phyloP scores from a whole-genome alignment of 129 eudicot genomes.

The Helichrysum umbraculigerum region DNA sequence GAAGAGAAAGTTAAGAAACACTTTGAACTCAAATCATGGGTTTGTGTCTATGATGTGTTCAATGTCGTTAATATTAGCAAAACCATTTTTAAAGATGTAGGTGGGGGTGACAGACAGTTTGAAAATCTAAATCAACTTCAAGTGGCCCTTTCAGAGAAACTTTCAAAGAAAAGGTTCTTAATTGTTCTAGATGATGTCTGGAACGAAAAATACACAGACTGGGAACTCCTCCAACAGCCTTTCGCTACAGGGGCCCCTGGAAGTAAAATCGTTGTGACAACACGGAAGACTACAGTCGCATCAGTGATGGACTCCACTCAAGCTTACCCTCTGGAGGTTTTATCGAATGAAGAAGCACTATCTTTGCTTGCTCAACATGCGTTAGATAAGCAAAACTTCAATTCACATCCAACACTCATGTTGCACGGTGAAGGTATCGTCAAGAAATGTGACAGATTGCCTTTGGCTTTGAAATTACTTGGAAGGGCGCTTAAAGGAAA shows the following conservation, averaged over 20 bases:
- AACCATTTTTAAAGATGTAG: neutral
- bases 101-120: neutral
- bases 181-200: slow-evolving; percentile 4
- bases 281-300: neutral
- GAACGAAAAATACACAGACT: slow-evolving; percentile 1
- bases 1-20: neutral
- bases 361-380: neutral
- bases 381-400: neutral
- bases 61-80: neutral
- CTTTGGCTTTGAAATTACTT: slow-evolving; percentile 1
- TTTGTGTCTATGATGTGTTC: slow-evolving; percentile 17
- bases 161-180: slow-evolving; percentile 8
- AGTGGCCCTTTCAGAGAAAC: neutral
- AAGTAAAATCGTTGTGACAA: slow-evolving; percentile 1
- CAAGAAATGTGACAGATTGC: slow-evolving; percentile 2
- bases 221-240: slow-evolving; percentile 10
- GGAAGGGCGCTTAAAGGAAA: neutral
- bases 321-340: neutral
- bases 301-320: slow-evolving; percentile 1
- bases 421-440: neutral
- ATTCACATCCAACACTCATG: neutral
- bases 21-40: slow-evolving; percentile 9
- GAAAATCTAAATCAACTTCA: neutral
- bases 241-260: slow-evolving; percentile 1
- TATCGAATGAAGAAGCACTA: neutral